A percentile compares a stretch with the other conserved stretches of the same genome.
Evolutionary conservation across 2,329 filamentous ascomycete genomes (phyloP).

Genomic region (Aureobasidium sp.): DNA sequence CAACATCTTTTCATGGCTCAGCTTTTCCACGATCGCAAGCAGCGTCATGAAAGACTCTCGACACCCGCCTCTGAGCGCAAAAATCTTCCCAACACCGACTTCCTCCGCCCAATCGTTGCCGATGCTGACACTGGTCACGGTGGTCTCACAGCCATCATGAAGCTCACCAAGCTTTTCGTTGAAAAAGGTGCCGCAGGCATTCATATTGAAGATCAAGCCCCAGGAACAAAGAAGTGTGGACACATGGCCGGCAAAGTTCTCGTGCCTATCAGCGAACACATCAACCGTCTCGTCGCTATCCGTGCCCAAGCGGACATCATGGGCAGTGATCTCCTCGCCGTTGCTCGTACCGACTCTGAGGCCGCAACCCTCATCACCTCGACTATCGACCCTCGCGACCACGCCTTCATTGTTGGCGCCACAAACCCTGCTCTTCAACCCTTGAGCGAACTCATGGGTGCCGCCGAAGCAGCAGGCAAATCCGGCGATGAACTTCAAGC

Average conservation of each 20-base stretch:
- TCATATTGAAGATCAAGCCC: slow-evolving; percentile 97
- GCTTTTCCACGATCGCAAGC: slow-evolving; percentile 98
- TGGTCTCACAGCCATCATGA: slow-evolving; percentile 97
- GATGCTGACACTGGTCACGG: slow-evolving; percentile 97
- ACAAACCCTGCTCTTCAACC: slow-evolving; percentile 82
- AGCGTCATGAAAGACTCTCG: slow-evolving; percentile 85
- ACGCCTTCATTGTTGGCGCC: slow-evolving; percentile 81
- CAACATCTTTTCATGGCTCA: slow-evolving; percentile 96
- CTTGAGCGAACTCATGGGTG: slow-evolving; percentile 83
- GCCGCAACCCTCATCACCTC: slow-evolving; percentile 95
- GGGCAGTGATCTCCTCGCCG: slow-evolving; percentile 81
- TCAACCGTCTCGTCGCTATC: slow-evolving; percentile 94
- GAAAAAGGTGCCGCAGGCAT: slow-evolving; percentile 96
- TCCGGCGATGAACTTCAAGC: slow-evolving; percentile 71
- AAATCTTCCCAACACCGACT: slow-evolving; percentile 76
- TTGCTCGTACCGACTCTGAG: slow-evolving; percentile 95
- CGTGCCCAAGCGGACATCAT: slow-evolving; percentile 98
- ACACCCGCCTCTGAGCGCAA: slow-evolving; percentile 64
- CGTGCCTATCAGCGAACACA: slow-evolving; percentile 94
- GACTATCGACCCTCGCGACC: slow-evolving; percentile 92
- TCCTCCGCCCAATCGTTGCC: slow-evolving; percentile 89
- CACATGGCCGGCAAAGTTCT: slow-evolving; percentile 99
- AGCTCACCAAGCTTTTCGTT: slow-evolving; percentile 94
- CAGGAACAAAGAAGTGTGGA: slow-evolving; percentile 98
- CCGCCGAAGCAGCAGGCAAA: slow-evolving; percentile 77